Percentiles rank a stretch among this genome's conserved stretches.
Evolutionary conservation across 305 asterid genomes (phyloP).

Genomic region (Ilex paraguariensis): DNA sequence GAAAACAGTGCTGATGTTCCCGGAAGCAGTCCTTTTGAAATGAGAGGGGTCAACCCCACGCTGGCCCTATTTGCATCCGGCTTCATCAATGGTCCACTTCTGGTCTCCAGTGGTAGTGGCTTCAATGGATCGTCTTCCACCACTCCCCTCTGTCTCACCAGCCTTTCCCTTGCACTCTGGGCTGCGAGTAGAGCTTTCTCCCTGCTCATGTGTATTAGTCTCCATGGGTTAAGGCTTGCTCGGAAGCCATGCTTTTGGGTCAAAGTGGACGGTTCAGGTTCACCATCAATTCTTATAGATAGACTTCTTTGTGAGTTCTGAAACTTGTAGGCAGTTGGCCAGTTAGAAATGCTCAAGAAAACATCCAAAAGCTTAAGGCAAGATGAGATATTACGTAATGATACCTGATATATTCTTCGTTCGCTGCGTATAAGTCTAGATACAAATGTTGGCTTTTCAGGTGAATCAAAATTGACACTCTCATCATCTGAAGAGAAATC

Average conservation of each 20-base stretch:
- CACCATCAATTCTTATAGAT: conserved; percentile 74
- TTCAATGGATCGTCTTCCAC: conserved; percentile 38
- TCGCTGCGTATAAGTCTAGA: conserved; percentile 45
- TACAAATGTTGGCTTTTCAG: conserved; percentile 42
- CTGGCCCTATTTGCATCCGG: conserved; percentile 24
- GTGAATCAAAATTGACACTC: conserved; percentile 41
- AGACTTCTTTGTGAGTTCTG: conserved; percentile 59
- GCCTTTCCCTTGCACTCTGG: conserved; percentile 69
- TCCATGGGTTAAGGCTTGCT: conserved; percentile 94
- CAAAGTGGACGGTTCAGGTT: conserved; percentile 28
- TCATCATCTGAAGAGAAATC: conserved; percentile 67
- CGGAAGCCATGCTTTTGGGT: conserved; percentile 64
- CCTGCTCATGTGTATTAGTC: conserved; percentile 70
- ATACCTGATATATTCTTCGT: conserved; percentile 49
- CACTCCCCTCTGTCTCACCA: conserved; percentile 29
- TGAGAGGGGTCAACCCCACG: conserved; percentile 28
- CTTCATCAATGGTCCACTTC: conserved; percentile 58
- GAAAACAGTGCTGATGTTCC: conserved; percentile 57
- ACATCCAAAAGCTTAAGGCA: background rate
- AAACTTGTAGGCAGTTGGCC: conserved; percentile 15
- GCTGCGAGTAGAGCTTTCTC: conserved; percentile 77
- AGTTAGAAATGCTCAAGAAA: background rate
- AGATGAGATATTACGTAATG: background rate
- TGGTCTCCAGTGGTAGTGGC: conserved; percentile 77
- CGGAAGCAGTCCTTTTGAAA: conserved; percentile 31